These are phyloP conservation scores for Annulohypoxylon bovei DNA, from an alignment of 495 filamentous ascomycete species.

Conservation along the genomic window DNA sequence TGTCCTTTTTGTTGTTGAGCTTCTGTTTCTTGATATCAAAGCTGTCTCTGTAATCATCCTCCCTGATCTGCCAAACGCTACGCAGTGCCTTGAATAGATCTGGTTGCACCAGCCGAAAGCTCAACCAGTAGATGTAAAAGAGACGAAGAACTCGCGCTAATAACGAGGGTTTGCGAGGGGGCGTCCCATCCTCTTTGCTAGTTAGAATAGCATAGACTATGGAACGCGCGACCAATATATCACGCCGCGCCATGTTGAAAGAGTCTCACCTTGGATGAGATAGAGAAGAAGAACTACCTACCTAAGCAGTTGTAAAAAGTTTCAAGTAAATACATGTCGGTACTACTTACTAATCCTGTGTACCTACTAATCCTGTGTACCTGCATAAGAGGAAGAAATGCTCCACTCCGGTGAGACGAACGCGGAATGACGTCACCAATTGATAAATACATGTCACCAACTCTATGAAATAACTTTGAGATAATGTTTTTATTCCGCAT, in stretches of 20 bases:
- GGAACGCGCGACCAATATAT: conserved; percentile 47
- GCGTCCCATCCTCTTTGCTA: conserved; percentile 28
- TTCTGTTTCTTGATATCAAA: conserved; percentile 54
- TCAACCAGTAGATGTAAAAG: conserved; percentile 53
- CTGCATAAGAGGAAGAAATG: conserved; percentile 20
- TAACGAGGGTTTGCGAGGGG: conserved; percentile 33
- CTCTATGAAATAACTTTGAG: background rate
- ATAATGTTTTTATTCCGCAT: background rate
- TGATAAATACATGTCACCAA: background rate
- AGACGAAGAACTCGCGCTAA: conserved; percentile 47
- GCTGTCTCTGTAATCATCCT: conserved; percentile 63
- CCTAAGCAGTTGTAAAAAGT: background rate
- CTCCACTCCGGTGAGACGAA: conserved; percentile 13
- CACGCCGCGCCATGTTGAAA: conserved; percentile 37
- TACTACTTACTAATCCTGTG: too few relatives aligned
- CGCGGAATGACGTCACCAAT: conserved; percentile 20
- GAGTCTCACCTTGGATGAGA: background rate
- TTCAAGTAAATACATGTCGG: background rate
- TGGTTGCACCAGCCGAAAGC: conserved; percentile 49
- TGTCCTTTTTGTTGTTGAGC: conserved; percentile 13
- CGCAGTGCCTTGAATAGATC: conserved; percentile 51
- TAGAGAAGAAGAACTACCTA: background rate
- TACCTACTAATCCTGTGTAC: background rate
- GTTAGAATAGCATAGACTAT: conserved; percentile 45
- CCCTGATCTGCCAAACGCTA: conserved; percentile 60